Conservation (phyloP, 2,329 filamentous ascomycete genomes). For the Botrytis elliptica region DNA sequence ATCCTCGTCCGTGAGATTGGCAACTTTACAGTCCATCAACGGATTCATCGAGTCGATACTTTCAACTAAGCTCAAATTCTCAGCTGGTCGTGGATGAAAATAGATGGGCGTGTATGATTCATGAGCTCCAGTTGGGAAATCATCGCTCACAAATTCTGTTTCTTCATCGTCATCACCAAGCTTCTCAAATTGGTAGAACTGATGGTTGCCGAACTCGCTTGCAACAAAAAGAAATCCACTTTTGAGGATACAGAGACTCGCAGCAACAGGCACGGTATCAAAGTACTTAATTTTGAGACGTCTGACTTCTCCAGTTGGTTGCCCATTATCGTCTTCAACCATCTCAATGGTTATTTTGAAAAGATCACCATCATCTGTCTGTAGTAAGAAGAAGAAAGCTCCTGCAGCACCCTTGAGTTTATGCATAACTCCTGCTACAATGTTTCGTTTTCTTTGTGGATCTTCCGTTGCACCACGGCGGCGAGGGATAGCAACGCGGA, state of each 20-base stretch:
- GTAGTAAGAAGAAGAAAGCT: slow-evolving; percentile 94
- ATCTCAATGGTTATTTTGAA: slow-evolving; percentile 97
- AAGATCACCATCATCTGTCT: slow-evolving; percentile 95
- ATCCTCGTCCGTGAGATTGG: slow-evolving; percentile 87
- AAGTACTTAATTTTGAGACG: slow-evolving; percentile 95
- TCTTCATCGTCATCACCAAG: slow-evolving; percentile 94
- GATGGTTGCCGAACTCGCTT: slow-evolving; percentile 87
- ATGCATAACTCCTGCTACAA: slow-evolving; percentile 94
- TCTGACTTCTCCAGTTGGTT: slow-evolving; percentile 76
- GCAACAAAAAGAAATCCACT: slow-evolving; percentile 93
- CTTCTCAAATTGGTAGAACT: slow-evolving; percentile 96
- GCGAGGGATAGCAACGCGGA: slow-evolving; percentile 85
- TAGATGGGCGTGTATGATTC: slow-evolving; percentile 75
- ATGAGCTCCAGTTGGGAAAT: slow-evolving; percentile 73
- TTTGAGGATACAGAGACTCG: slow-evolving; percentile 87
- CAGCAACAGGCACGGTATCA: slow-evolving; percentile 87
- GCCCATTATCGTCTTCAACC: slow-evolving; percentile 74
- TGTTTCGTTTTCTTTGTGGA: slow-evolving; percentile 81
- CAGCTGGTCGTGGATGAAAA: slow-evolving; percentile 75
- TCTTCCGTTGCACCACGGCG: slow-evolving; percentile 87
- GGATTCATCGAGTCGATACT: slow-evolving; percentile 88
- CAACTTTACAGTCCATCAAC: slow-evolving; percentile 85
- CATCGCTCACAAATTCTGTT: slow-evolving; percentile 78
- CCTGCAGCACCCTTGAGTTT: slow-evolving; percentile 79
- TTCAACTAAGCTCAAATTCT: slow-evolving; percentile 83